Percentiles rank a stretch among this genome's conserved stretches.
These are phyloP conservation scores for Penicillium soppii DNA, from an alignment of 495 filamentous ascomycete genomes.

Conservation along the genomic window DNA sequence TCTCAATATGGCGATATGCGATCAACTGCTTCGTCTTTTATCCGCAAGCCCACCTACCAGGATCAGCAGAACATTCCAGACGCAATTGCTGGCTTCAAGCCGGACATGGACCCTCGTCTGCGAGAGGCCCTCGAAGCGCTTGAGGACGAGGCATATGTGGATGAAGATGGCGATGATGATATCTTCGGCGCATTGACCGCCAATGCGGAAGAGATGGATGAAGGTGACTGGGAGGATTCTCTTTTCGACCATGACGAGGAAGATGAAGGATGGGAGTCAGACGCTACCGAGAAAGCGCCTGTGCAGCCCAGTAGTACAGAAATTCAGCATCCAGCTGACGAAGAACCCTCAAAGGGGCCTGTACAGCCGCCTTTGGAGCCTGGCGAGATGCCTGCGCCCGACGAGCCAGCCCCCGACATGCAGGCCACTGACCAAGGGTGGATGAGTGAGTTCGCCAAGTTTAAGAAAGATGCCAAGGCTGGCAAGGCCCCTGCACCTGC, in stretches of 20 bases:
- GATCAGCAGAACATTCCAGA: conserved; percentile 93
- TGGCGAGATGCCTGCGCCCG: conserved; percentile 47
- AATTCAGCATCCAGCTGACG: conserved; percentile 3
- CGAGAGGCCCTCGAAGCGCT: conserved; percentile 91
- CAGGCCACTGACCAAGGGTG: conserved; percentile 65
- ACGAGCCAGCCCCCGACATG: conserved; percentile 38
- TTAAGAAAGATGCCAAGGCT: conserved; percentile 69
- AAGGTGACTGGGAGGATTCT: conserved; percentile 64
- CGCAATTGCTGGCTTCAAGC: conserved; percentile 86
- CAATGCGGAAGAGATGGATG: conserved; percentile 69
- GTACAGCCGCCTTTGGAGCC: conserved; percentile 15
- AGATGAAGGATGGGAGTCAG: conserved; percentile 88
- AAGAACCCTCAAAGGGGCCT: conserved; percentile 3
- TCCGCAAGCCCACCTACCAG: conserved; percentile 76
- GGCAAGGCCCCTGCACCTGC: conserved; percentile 43
- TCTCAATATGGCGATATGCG: conserved; percentile 36
- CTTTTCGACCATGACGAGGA: conserved; percentile 60
- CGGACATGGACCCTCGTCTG: conserved; percentile 95
- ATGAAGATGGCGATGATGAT: conserved; percentile 70
- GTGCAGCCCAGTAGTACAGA: conserved; percentile 43
- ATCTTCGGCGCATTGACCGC: conserved; percentile 77
- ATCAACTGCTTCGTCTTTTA: conserved; percentile 61
- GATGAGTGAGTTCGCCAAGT: conserved; percentile 86
- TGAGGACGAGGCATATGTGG: conserved; percentile 95
- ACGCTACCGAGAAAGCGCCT: conserved; percentile 78